Percentiles rank a stretch among this genome's conserved stretches.
Evolutionary conservation across 2,329 filamentous ascomycete genomes (phyloP).

Genomic region (Talaromyces sp.): DNA sequence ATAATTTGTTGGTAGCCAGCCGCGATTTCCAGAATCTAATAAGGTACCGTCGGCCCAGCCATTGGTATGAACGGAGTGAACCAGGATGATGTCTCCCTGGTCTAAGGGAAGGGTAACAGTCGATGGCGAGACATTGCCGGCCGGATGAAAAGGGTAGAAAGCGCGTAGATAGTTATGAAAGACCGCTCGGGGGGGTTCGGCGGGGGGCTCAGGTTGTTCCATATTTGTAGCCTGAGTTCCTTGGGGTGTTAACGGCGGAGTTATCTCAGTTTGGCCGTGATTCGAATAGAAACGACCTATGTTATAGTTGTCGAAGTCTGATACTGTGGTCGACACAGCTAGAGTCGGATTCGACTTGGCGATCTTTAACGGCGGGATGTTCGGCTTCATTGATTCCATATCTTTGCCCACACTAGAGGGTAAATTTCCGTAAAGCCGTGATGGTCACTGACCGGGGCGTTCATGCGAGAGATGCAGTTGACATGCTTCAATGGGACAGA

Average conservation of each 20-base stretch:
- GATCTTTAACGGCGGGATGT: conserved; percentile 43
- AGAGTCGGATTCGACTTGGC: conserved; percentile 37
- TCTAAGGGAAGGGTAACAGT: conserved; percentile 87
- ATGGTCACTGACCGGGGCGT: conserved; percentile 36
- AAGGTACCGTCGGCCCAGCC: conserved; percentile 98
- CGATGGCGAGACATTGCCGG: conserved; percentile 73
- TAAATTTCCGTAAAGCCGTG: neutral
- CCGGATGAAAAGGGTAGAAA: conserved; percentile 88
- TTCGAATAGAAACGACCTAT: conserved; percentile 28
- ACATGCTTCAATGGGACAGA: conserved; percentile 28
- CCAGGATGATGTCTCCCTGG: conserved; percentile 87
- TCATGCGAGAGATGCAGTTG: conserved; percentile 32
- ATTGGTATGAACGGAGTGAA: conserved; percentile 97
- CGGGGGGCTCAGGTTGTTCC: conserved; percentile 35
- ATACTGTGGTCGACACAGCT: conserved; percentile 13
- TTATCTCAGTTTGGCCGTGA: conserved; percentile 60
- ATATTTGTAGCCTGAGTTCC: conserved; percentile 60
- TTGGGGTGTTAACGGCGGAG: conserved; percentile 75
- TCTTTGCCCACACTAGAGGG: conserved; percentile 16
- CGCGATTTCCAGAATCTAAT: conserved; percentile 79
- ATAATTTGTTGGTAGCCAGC: conserved; percentile 98
- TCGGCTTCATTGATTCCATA: conserved; percentile 39
- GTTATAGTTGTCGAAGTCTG: conserved; percentile 10
- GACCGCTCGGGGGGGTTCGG: conserved; percentile 58
- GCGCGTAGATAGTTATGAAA: conserved; percentile 96